phyloP scores from a whole-genome alignment of 495 filamentous ascomycete species.

The Xylaria scruposa region DNA sequence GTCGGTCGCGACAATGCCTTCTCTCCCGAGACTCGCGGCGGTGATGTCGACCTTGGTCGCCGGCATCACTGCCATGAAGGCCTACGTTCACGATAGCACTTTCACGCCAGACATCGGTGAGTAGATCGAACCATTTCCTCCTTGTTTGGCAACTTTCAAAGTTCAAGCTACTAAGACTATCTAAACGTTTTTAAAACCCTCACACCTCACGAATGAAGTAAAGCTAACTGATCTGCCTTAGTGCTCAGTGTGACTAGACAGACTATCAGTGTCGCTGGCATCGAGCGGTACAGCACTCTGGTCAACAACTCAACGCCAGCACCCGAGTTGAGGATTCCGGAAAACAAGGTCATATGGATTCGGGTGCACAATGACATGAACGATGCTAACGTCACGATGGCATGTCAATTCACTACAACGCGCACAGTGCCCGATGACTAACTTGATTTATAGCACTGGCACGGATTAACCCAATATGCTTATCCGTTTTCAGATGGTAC shows the following conservation, averaged over 20 bases:
- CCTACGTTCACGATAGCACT: constrained; percentile 10
- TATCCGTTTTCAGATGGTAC: constrained; percentile 62
- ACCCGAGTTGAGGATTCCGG: constrained; percentile 49
- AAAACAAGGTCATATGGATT: constrained; percentile 56
- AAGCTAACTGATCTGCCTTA: neutral
- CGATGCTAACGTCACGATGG: constrained; percentile 58
- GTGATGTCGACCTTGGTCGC: constrained; percentile 7
- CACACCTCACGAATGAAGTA: neutral
- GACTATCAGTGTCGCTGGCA: constrained; percentile 46
- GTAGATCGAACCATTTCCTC: neutral
- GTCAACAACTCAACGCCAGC: constrained; percentile 59
- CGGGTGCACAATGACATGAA: constrained; percentile 61
- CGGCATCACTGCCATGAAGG: constrained; percentile 11
- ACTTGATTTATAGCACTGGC: constrained; percentile 55
- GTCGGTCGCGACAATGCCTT: neutral
- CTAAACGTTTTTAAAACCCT: neutral
- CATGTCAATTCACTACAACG: constrained; percentile 29
- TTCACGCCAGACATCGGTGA: constrained; percentile 47
- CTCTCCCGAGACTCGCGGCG: constrained; percentile 6
- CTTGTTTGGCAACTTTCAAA: neutral
- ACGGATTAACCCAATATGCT: constrained; percentile 54
- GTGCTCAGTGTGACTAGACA: constrained; percentile 51
- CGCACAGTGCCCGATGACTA: neutral
- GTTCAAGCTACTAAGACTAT: neutral
- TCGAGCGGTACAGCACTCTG: constrained; percentile 45